phyloP scores from a whole-genome alignment of 2,329 filamentous ascomycete genomes.

The Tetracladium maxilliforme region DNA sequence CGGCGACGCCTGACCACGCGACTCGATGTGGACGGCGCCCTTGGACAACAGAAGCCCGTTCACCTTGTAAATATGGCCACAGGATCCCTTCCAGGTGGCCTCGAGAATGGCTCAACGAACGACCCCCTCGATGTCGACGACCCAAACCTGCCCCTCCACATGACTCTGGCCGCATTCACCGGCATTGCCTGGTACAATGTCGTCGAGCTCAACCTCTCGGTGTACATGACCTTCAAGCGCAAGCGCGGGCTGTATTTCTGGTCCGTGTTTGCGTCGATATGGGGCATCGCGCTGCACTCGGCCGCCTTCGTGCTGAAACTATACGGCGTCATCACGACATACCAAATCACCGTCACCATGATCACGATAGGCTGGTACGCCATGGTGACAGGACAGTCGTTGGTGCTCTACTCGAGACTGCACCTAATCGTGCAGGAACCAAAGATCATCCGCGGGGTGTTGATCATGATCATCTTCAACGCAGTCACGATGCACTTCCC shows the following conservation, averaged over 20 bases:
- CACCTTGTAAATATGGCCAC: no score
- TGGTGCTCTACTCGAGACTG: slow-evolving; percentile 39
- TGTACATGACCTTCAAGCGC: slow-evolving; percentile 29
- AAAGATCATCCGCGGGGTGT: slow-evolving; percentile 25
- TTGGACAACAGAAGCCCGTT: no score
- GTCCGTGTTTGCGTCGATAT: slow-evolving; percentile 26
- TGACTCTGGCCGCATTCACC: slow-evolving; percentile 27
- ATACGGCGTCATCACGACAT: no score
- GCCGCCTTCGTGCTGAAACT: slow-evolving; percentile 30
- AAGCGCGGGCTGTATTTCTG: slow-evolving; percentile 33
- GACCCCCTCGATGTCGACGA: no score
- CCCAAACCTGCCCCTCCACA: no score
- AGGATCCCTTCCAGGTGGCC: no score
- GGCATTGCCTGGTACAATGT: slow-evolving; percentile 33
- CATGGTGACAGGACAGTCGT: slow-evolving; percentile 26
- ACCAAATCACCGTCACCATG: slow-evolving; percentile 21
- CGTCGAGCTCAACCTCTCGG: slow-evolving; percentile 28
- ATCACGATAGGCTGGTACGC: slow-evolving; percentile 28
- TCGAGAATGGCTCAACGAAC: no score
- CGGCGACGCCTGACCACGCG: no score
- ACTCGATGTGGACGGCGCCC: no score
- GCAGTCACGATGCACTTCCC: slow-evolving; percentile 30
- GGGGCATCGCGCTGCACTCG: slow-evolving; percentile 26
- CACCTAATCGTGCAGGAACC: slow-evolving; percentile 34
- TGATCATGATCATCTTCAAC: slow-evolving; percentile 35